These are phyloP conservation scores for Arthrinium phaeospermum DNA, from an alignment of 2,329 filamentous ascomycete species.

Conservation along the genomic window DNA sequence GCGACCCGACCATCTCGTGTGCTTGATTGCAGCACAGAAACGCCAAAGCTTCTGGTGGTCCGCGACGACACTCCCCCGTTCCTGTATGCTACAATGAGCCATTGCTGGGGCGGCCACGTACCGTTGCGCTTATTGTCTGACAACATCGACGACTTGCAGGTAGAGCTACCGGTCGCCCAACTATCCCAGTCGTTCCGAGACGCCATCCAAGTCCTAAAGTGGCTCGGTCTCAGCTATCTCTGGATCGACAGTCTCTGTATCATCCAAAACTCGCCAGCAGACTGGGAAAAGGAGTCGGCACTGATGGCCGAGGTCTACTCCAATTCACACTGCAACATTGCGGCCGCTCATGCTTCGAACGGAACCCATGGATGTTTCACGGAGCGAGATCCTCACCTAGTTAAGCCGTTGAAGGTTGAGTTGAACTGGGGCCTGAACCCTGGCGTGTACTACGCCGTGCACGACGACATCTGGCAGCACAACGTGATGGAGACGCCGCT, in stretches of 20 bases:
- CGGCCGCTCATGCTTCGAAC: background rate
- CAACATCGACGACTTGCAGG: background rate
- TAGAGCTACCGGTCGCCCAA: background rate
- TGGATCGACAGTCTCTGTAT: slow-evolving; percentile 25
- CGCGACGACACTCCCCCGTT: background rate
- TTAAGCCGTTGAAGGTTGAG: background rate
- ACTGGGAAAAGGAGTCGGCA: slow-evolving; percentile 19
- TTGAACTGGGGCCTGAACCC: background rate
- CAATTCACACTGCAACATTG: slow-evolving; percentile 19
- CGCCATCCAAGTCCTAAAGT: background rate
- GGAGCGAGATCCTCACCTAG: slow-evolving; percentile 12
- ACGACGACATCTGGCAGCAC: background rate
- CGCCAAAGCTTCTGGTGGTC: slow-evolving; percentile 14
- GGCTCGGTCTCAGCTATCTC: slow-evolving; percentile 20
- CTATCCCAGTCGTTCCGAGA: slow-evolving; percentile 19
- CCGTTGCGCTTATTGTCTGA: background rate
- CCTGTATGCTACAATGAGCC: slow-evolving; percentile 18
- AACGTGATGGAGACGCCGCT: slow-evolving; percentile 19
- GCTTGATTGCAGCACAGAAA: background rate
- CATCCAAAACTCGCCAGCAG: slow-evolving; percentile 19
- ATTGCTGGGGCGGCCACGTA: slow-evolving; percentile 19
- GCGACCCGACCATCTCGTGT: slow-evolving; percentile 1
- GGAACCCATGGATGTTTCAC: background rate
- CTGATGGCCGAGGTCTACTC: slow-evolving; percentile 18
- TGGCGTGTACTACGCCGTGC: background rate